phyloP scores from a whole-genome alignment of 1,284 basidiomycete genomes.

The Vanrija sp. region DNA sequence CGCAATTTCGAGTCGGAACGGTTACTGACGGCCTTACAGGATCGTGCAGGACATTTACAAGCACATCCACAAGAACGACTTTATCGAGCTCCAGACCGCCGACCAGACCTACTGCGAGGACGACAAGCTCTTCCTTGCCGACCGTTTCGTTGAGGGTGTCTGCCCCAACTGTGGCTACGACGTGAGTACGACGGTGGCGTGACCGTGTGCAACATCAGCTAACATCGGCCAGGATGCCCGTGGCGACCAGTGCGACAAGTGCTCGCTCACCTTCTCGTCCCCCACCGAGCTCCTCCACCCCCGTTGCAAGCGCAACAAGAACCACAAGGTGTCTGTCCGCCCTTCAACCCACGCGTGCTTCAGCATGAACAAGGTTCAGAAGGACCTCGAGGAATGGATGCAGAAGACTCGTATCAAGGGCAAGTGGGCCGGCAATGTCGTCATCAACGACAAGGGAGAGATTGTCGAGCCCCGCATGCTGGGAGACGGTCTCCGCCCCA shows the following conservation, averaged over 20 bases:
- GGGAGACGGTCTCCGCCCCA: slow-evolving; percentile 72
- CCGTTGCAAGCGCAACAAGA: slow-evolving; percentile 83
- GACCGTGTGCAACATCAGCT: neutral
- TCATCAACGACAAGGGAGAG: slow-evolving; percentile 78
- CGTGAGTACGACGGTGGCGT: slow-evolving; percentile 48
- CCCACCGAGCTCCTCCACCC: slow-evolving; percentile 91
- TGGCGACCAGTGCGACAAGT: slow-evolving; percentile 97
- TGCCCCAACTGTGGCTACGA: slow-evolving; percentile 87
- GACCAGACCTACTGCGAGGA: slow-evolving; percentile 92
- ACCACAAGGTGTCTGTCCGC: slow-evolving; percentile 69
- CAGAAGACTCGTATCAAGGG: slow-evolving; percentile 72
- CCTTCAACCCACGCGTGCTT: slow-evolving; percentile 94
- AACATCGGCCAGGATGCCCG: slow-evolving; percentile 71
- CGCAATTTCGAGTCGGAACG: neutral
- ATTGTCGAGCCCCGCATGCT: slow-evolving; percentile 88
- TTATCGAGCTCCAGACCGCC: slow-evolving; percentile 74
- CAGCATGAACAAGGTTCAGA: slow-evolving; percentile 78
- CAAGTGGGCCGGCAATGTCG: slow-evolving; percentile 87
- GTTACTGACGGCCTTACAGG: slow-evolving; percentile 51
- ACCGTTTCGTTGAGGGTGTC: slow-evolving; percentile 90
- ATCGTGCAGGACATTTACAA: slow-evolving; percentile 83
- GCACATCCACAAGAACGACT: slow-evolving; percentile 71
- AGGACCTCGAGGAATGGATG: slow-evolving; percentile 84
- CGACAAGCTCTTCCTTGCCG: slow-evolving; percentile 87
- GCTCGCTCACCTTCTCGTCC: slow-evolving; percentile 81